Evolutionary conservation across 805 yeast species (phyloP).

Genomic region (Candida pseudoglaebosa): DNA sequence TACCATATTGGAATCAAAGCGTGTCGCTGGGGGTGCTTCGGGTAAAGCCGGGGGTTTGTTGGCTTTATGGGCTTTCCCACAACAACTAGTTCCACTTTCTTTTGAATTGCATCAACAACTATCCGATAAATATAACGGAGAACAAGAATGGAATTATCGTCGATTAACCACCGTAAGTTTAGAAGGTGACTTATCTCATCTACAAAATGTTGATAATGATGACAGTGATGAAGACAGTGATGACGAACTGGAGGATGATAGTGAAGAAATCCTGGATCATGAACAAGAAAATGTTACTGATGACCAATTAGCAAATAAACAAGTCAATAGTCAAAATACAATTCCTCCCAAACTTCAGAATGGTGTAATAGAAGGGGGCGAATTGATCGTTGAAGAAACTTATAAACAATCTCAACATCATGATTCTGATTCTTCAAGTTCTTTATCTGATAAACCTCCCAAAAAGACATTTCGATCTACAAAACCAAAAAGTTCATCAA

Average conservation of each 20-base stretch:
- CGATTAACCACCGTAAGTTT: conserved; percentile 79
- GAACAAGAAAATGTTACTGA: conserved; percentile 14
- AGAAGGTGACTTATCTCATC: conserved; percentile 67
- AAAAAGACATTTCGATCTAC: conserved; percentile 37
- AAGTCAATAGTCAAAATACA: not conserved
- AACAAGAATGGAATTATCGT: conserved; percentile 87
- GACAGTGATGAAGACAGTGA: conserved; percentile 17
- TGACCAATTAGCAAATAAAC: conserved; percentile 5
- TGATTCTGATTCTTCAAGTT: conserved; percentile 14
- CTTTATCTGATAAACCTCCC: conserved; percentile 23
- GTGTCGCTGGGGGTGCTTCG: conserved; percentile 96
- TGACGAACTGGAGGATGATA: conserved; percentile 20
- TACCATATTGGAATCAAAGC: conserved; percentile 79
- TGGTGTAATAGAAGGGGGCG: not conserved
- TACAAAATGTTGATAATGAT: conserved; percentile 19
- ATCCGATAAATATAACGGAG: conserved; percentile 78
- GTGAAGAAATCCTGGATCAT: conserved; percentile 11
- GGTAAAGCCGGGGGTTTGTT: conserved; percentile 97
- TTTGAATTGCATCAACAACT: conserved; percentile 82
- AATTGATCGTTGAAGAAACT: conserved; percentile 6
- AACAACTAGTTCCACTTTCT: conserved; percentile 84
- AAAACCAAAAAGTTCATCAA: conserved; percentile 12
- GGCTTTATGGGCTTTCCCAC: conserved; percentile 97
- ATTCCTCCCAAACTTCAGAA: not conserved
- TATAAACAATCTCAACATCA: conserved; percentile 10